phyloP scores from a whole-genome alignment of 1,139 yeast species.

The Petasospora fabianii region DNA sequence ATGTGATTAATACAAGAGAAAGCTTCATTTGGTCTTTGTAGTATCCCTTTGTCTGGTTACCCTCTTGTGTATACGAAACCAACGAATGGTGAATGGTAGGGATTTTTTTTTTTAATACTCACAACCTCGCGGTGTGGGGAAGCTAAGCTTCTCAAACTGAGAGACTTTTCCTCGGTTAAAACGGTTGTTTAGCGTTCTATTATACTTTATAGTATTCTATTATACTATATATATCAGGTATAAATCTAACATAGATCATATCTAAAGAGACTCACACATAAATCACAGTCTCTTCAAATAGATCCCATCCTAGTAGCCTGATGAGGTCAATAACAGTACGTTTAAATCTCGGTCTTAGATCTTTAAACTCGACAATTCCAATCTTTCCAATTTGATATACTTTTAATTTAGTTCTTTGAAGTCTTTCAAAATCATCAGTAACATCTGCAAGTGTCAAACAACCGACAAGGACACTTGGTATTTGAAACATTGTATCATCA shows the following conservation, averaged over 20 bases:
- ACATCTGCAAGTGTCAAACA: constrained; percentile 3
- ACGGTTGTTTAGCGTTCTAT: no score
- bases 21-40: no score
- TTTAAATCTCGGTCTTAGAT: constrained; percentile 7
- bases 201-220: no score
- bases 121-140: no score
- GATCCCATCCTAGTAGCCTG: constrained; percentile 12
- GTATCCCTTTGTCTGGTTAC: no score
- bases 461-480: constrained; percentile 12
- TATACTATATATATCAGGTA: no score
- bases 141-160: neutral
- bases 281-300: constrained; percentile 5
- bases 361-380: neutral
- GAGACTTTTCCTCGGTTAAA: no score
- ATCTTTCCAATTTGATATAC: neutral
- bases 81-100: no score
- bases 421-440: neutral
- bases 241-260: neutral
- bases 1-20: no score
- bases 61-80: no score
- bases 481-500: constrained; percentile 5
- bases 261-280: constrained; percentile 1
- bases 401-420: neutral
- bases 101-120: no score
- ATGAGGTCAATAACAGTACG: constrained; percentile 5